Base-by-base conservation (phyloP, 2,329 filamentous ascomycete species). In the Colletotrichum lentis region DNA sequence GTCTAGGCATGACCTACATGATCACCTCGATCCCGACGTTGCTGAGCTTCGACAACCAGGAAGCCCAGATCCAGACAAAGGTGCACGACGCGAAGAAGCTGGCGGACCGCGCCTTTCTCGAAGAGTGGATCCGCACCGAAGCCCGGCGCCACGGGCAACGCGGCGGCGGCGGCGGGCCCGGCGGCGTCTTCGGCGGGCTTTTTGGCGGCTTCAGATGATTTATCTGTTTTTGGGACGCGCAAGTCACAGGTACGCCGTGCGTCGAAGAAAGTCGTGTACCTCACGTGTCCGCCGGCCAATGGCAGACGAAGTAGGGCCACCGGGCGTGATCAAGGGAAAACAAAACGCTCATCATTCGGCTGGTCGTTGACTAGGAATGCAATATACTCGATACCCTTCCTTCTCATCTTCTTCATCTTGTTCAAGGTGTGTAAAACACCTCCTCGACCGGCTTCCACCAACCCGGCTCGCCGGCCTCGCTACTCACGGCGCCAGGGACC, bases 371-470 rank as follows among this genome's bases (percentile, higher is more conserved):
- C 61, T 60, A 37, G 44, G 52, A 68, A 59, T 50, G 37, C 41
- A 66, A 61, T 50, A 65, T 62, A 65, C 31, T 62, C 57, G 62
- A 49, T 62, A 43, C 52, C 57, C 37, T 35, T 1, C 5, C 18
- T 41, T 31, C 20, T 35, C 31, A 35, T 35, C 8, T 35, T 35
- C 7, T 2, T 10, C 31, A 10, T 35, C 31, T 3, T 57, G 22
- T 22, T 82, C 71, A 89, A 31, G 85, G 78, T 62, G 80, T 76
- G 74, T 90, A 88, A 74, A 92, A 92, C 3, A 92, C 89, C 79
- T 92, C 89, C 75, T 91, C 88, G 22, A 90, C 76, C 2, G 84
- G 84, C 74, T 85, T 88, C 90, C 90, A 92, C 90, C 90, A 92
- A 12, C 83, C 76, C n/a, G 85, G 85, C 55, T 83, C 83, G 2